Evolutionary conservation across 805 yeast species (phyloP).

Genomic region (Ogataea pini): DNA sequence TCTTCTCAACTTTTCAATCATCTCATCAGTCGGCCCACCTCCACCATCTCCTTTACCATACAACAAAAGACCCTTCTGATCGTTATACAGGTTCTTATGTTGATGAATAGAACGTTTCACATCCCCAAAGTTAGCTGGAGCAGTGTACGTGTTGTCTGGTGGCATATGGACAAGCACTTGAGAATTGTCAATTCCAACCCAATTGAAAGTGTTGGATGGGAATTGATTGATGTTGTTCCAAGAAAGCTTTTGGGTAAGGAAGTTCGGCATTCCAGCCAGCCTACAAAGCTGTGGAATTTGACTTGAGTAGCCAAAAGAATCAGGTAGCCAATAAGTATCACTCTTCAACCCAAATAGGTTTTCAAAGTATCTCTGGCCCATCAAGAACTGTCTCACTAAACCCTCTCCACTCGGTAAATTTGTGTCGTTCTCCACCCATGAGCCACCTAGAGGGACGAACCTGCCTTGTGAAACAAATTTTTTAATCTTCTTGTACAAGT

Average conservation of each 20-base stretch:
- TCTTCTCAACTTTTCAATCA: conserved; percentile 90
- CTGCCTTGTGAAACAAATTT: conserved; percentile 68
- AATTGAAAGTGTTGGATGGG: conserved; percentile 88
- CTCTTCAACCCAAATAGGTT: conserved; percentile 77
- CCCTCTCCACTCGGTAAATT: conserved; percentile 96
- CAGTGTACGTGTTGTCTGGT: conserved; percentile 94
- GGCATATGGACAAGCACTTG: conserved; percentile 98
- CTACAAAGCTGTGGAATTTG: conserved; percentile 94
- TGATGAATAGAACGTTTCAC: conserved; percentile 76
- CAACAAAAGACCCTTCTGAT: conserved; percentile 75
- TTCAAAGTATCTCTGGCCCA: conserved; percentile 85
- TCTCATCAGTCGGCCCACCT: conserved; percentile 94
- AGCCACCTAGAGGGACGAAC: conserved; percentile 91
- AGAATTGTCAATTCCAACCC: conserved; percentile 94
- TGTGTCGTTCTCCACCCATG: conserved; percentile 98
- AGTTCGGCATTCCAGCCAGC: conserved; percentile 78
- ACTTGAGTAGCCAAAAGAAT: conserved; percentile 94
- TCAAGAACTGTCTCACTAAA: conserved; percentile 78
- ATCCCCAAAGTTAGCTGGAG: conserved; percentile 91
- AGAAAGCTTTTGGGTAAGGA: conserved; percentile 88
- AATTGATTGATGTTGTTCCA: conserved; percentile 95
- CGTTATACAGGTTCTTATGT: conserved; percentile 81
- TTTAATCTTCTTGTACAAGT: conserved; percentile 62
- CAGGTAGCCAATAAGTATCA: conserved; percentile 91
- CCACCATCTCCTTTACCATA: conserved; percentile 99